A percentile compares a stretch with the other conserved stretches of the same genome.
Conservation (phyloP, 108 stramenopile species). For the Nitzschia palea region DNA sequence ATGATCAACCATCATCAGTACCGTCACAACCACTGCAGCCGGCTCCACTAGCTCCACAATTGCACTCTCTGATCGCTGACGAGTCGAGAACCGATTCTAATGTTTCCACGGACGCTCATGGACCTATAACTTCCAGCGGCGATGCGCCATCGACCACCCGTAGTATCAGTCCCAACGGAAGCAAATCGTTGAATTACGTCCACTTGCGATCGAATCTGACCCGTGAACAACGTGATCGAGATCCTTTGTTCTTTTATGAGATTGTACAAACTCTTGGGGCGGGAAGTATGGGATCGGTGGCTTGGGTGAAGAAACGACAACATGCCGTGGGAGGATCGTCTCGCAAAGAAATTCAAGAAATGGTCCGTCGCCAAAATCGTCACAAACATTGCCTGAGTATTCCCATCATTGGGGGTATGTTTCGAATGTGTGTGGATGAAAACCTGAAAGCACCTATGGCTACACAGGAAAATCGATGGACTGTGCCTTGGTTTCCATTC, state of each 20-base stretch:
- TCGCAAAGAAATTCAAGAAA: conserved; percentile 28
- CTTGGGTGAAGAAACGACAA: conserved; percentile 34
- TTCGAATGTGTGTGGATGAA: conserved; percentile 26
- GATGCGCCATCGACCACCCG: not conserved
- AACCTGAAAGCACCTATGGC: conserved; percentile 1
- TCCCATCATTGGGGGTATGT: conserved; percentile 29
- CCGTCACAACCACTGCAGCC: no score
- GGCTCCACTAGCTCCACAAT: no score
- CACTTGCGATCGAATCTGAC: conserved; percentile 29
- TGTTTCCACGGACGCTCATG: no score
- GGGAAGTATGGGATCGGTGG: conserved; percentile 59
- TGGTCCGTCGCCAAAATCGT: conserved; percentile 26
- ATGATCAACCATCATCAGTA: no score
- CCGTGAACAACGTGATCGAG: conserved; percentile 26
- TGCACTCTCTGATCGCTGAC: no score
- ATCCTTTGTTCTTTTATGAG: conserved; percentile 42
- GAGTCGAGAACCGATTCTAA: no score
- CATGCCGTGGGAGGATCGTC: conserved; percentile 41
- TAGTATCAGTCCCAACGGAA: conserved; percentile 6
- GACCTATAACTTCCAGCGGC: no score
- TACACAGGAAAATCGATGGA: not conserved
- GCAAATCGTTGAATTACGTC: not conserved
- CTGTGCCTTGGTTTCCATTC: no score
- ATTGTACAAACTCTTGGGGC: conserved; percentile 42
- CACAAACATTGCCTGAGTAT: conserved; percentile 20